Evolutionary conservation across 805 yeast genomes (phyloP).

Genomic region (Saccharomycopsis selenospora): DNA sequence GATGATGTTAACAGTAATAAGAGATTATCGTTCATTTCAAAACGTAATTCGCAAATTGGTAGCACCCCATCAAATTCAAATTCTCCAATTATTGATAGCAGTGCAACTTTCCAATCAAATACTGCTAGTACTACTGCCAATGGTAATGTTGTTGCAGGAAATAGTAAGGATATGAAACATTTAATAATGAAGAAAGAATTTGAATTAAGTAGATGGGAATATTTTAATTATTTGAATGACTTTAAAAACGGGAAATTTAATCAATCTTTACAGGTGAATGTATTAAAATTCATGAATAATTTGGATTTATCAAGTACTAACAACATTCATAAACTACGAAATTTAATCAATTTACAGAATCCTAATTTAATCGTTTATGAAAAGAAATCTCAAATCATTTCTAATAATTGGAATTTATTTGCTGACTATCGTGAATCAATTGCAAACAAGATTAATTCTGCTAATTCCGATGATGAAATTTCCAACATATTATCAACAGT

Average conservation of each 20-base stretch:
- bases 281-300: conserved; percentile 13
- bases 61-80: not conserved
- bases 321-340: not conserved
- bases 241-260: conserved; percentile 23
- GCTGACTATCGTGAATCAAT: not conserved
- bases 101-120: not conserved
- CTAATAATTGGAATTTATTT: not conserved
- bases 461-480: not conserved
- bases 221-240: conserved; percentile 34
- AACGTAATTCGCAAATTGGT: conserved; percentile 7
- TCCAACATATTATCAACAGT: not conserved
- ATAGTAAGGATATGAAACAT: conserved; percentile 31
- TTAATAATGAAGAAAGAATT: conserved; percentile 32
- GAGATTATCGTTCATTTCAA: conserved; percentile 11
- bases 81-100: not conserved
- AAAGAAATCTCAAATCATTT: not conserved
- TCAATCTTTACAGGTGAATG: conserved; percentile 6
- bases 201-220: conserved; percentile 40
- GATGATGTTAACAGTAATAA: not conserved
- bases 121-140: not conserved
- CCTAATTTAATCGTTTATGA: not conserved
- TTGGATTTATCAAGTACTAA: not conserved
- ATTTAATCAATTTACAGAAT: not conserved
- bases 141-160: not conserved
- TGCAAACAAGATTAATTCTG: not conserved